Conservation (phyloP, 2,329 filamentous ascomycete species). For the Fusarium azukiicola region DNA sequence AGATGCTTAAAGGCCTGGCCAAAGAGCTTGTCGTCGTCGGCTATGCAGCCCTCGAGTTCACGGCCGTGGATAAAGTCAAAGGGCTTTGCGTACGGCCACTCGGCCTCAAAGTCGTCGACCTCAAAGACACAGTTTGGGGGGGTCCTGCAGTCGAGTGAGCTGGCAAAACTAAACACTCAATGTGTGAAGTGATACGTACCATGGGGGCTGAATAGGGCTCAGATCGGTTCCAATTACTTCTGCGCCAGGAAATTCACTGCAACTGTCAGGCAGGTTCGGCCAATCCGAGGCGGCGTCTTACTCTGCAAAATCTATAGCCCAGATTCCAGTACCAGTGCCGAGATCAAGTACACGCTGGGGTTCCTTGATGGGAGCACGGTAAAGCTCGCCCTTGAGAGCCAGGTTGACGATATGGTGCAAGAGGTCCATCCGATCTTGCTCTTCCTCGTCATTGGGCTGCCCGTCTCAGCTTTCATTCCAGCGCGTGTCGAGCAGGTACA, state of each 20-base stretch:
- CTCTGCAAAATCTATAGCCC: constrained; percentile 33
- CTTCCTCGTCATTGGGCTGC: constrained; percentile 55
- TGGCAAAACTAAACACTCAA: too few relatives aligned
- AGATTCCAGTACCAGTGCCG: constrained; percentile 24
- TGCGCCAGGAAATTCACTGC: constrained; percentile 27
- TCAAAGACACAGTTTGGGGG: constrained; percentile 34
- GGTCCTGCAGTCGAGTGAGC: neutral
- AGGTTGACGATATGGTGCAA: constrained; percentile 24
- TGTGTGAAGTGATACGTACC: constrained; percentile 3
- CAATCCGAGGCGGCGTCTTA: neutral
- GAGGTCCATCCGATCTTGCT: constrained; percentile 31
- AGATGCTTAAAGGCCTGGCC: constrained; percentile 18
- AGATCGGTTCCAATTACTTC: constrained; percentile 38
- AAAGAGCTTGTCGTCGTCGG: constrained; percentile 23
- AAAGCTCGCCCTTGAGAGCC: constrained; percentile 10
- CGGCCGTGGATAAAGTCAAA: constrained; percentile 37
- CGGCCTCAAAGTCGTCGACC: constrained; percentile 31
- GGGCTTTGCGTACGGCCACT: constrained; percentile 29
- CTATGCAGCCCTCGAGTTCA: constrained; percentile 30
- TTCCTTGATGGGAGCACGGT: constrained; percentile 6
- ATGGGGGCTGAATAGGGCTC: constrained; percentile 38
- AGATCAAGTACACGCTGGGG: constrained; percentile 23
- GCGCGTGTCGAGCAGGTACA: neutral
- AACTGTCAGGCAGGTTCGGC: neutral
- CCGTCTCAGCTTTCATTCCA: neutral